Conservation (phyloP, 2,329 filamentous ascomycete species). For the Aspergillus vadensis region DNA sequence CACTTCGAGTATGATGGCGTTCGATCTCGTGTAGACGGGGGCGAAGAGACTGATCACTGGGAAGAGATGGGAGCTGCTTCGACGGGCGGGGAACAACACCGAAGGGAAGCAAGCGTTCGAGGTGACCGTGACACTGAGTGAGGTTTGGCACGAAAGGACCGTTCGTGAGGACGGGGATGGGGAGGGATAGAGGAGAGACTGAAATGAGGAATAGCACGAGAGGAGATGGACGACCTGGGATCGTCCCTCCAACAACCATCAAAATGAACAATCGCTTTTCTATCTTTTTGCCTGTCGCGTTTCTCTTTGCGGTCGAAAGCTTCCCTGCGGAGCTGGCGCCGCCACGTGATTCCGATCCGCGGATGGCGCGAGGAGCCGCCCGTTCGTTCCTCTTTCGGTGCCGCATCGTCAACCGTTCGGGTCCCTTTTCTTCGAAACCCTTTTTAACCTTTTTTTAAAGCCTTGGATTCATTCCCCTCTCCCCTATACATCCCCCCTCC, state of each 20-base stretch:
- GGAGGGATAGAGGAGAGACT: neutral
- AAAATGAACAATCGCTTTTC: neutral
- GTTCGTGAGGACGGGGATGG: neutral
- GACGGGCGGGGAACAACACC: neutral
- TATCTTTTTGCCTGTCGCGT: slow-evolving; percentile 14
- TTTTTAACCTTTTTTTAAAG: slow-evolving; percentile 5
- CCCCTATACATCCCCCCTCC: neutral
- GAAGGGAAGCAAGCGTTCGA: neutral
- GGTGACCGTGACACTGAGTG: neutral
- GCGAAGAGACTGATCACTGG: neutral
- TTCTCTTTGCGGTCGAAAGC: slow-evolving; percentile 16
- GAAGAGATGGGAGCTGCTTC: neutral
- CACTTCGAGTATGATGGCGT: neutral
- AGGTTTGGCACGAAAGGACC: neutral
- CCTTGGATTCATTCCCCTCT: neutral
- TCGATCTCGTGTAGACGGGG: neutral
- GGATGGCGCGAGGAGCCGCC: neutral
- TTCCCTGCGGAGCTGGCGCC: slow-evolving; percentile 17
- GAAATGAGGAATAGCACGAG: neutral
- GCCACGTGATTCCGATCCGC: slow-evolving; percentile 19
- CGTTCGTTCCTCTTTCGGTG: neutral
- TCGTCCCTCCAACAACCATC: neutral
- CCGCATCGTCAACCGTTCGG: slow-evolving; percentile 3
- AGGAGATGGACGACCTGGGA: neutral
- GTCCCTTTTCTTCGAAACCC: neutral